A percentile compares a stretch with the other conserved stretches of the same genome.
phyloP scores from a whole-genome alignment of 305 asterid species.

The Fraxinus sp. region DNA sequence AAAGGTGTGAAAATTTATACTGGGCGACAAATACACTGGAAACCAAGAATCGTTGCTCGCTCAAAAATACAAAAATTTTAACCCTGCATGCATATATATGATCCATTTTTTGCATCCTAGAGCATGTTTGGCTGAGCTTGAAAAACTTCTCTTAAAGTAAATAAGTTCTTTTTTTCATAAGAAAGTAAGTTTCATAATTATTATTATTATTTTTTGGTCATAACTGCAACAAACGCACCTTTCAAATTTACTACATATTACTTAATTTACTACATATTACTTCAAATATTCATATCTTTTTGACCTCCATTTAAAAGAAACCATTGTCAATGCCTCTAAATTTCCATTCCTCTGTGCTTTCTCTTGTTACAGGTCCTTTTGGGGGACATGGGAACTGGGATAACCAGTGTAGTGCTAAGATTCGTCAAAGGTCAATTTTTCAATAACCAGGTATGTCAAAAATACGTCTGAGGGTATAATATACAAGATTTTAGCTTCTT shows the following conservation, averaged over 20 bases:
- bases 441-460: slow-evolving; percentile 29
- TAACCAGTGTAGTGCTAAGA: slow-evolving; percentile 37
- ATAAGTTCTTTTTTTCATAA: neutral
- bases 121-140: neutral
- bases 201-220: neutral
- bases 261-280: neutral
- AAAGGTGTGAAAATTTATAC: neutral
- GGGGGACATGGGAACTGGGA: slow-evolving; percentile 48
- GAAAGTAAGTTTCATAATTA: neutral
- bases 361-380: slow-evolving; percentile 27
- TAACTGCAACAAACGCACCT: neutral
- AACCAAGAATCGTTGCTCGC: neutral
- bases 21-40: neutral
- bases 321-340: neutral
- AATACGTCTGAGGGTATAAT: neutral
- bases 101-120: neutral
- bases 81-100: neutral
- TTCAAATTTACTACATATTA: neutral
- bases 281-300: neutral
- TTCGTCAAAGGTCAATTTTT: slow-evolving; percentile 39
- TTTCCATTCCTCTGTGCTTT: neutral
- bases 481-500: neutral
- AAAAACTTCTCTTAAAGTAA: neutral
- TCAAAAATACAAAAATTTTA: neutral
- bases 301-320: neutral